Percentiles rank a stretch among this genome's conserved stretches.
Evolutionary conservation across 768 basidiomycete species (phyloP).

Genomic region (Boletus reticuloceps): DNA sequence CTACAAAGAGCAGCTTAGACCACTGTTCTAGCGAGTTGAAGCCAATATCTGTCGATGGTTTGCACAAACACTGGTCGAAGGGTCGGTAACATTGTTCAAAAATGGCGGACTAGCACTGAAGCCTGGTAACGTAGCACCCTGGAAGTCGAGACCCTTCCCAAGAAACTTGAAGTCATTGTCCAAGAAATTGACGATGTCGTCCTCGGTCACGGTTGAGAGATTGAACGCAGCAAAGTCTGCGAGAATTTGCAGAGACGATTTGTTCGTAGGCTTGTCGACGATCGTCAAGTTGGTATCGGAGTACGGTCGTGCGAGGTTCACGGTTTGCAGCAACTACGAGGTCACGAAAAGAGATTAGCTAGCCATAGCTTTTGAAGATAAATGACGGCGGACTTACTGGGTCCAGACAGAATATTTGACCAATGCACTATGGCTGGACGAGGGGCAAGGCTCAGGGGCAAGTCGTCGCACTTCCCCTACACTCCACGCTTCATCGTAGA

Average conservation of each 20-base stretch:
- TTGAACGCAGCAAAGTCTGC: conserved; percentile 54
- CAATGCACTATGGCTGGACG: conserved; percentile 72
- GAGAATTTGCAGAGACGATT: conserved; percentile 61
- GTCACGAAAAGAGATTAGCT: too few relatives aligned
- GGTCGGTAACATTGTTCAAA: conserved; percentile 66
- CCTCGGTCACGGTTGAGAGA: conserved; percentile 51
- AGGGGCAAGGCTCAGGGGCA: conserved; percentile 47
- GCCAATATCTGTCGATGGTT: too few relatives aligned
- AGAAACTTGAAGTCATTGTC: conserved; percentile 71
- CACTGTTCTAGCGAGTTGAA: too few relatives aligned
- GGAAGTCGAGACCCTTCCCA: conserved; percentile 87
- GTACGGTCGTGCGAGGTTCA: conserved; percentile 68
- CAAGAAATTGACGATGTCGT: conserved; percentile 65
- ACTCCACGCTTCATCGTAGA: too few relatives aligned
- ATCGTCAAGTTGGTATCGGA: conserved; percentile 79
- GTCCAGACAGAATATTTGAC: conserved; percentile 79
- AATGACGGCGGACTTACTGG: conserved; percentile 36
- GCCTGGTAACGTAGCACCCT: conserved; percentile 56
- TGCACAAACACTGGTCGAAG: too few relatives aligned
- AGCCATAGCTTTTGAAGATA: background rate
- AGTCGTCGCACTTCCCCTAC: too few relatives aligned
- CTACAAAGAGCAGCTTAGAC: too few relatives aligned
- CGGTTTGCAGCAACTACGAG: conserved; percentile 40
- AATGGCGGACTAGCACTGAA: conserved; percentile 67
- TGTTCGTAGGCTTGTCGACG: conserved; percentile 83